phyloP scores from a whole-genome alignment of 176 grass and related monocot genomes.

The Eremochloa ophiuroides region DNA sequence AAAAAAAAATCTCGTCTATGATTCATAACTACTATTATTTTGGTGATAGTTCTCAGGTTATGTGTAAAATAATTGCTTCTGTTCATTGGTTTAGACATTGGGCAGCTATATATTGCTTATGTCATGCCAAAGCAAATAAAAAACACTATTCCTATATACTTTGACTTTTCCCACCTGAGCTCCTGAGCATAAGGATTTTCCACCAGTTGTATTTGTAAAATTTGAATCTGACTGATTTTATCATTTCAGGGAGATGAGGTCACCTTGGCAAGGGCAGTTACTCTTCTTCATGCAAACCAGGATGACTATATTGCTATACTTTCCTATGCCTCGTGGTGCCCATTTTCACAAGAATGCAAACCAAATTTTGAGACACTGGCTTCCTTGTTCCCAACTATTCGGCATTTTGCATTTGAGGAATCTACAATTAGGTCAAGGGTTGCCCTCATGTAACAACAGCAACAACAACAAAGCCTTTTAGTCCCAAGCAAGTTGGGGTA shows the following conservation, averaged over 20 bases:
- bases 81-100: not conserved
- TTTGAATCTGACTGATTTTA: conserved; percentile 2
- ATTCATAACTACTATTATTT: not conserved
- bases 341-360: conserved; percentile 87
- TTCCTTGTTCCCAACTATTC: conserved; percentile 68
- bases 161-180: not conserved
- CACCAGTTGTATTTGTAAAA: not conserved
- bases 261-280: conserved; percentile 64
- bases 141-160: not conserved
- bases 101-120: not conserved
- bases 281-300: conserved; percentile 67
- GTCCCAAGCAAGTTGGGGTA: too few relatives aligned
- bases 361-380: conserved; percentile 64
- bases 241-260: conserved; percentile 71
- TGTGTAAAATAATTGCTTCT: not conserved
- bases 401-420: conserved; percentile 90
- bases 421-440: conserved; percentile 93
- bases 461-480: too few relatives aligned
- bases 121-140: not conserved
- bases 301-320: conserved; percentile 82
- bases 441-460: too few relatives aligned
- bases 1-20: not conserved
- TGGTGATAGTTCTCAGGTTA: not conserved
- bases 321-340: conserved; percentile 98
- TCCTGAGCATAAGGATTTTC: not conserved